phyloP scores from a whole-genome alignment of 352 stramenopile genomes.

The Saprolegnia diclina region DNA sequence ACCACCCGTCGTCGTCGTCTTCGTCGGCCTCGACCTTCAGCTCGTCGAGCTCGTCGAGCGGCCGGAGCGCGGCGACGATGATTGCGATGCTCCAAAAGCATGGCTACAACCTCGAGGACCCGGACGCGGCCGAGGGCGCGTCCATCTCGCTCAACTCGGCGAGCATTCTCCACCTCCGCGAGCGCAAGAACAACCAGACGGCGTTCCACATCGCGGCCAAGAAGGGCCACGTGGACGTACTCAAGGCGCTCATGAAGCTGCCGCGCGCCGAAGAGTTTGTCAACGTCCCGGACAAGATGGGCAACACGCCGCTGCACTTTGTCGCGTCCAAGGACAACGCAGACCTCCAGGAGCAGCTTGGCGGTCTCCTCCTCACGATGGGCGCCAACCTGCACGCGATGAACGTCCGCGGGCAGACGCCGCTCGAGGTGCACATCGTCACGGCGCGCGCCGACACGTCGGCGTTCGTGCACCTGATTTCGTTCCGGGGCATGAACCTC shows the following conservation, averaged over 20 bases:
- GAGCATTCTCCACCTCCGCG: slow-evolving; percentile 67
- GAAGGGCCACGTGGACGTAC: slow-evolving; percentile 76
- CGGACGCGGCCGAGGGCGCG: slow-evolving; percentile 30
- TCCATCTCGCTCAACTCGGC: slow-evolving; percentile 29
- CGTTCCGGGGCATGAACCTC: slow-evolving; percentile 43
- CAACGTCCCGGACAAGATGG: slow-evolving; percentile 68
- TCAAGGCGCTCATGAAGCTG: slow-evolving; percentile 72
- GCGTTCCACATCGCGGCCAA: slow-evolving; percentile 78
- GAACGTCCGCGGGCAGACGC: slow-evolving; percentile 78
- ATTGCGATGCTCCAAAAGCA: slow-evolving; percentile 80
- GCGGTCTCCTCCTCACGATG: slow-evolving; percentile 60
- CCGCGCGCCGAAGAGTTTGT: slow-evolving; percentile 60
- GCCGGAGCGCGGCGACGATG: slow-evolving; percentile 27
- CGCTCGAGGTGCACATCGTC: slow-evolving; percentile 78
- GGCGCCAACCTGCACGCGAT: slow-evolving; percentile 54
- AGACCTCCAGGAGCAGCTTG: slow-evolving; percentile 44
- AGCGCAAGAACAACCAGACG: slow-evolving; percentile 81
- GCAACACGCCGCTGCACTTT: slow-evolving; percentile 80
- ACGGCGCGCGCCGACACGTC: slow-evolving; percentile 57
- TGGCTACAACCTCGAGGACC: slow-evolving; percentile 64
- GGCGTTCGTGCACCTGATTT: slow-evolving; percentile 36
- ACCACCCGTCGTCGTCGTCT: background rate
- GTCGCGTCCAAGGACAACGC: slow-evolving; percentile 45
- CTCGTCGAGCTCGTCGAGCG: background rate
- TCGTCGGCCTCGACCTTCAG: slow-evolving; percentile 1